phyloP scores from a whole-genome alignment of 1,139 yeast genomes.

The Barnettozyma hawaiiensis region DNA sequence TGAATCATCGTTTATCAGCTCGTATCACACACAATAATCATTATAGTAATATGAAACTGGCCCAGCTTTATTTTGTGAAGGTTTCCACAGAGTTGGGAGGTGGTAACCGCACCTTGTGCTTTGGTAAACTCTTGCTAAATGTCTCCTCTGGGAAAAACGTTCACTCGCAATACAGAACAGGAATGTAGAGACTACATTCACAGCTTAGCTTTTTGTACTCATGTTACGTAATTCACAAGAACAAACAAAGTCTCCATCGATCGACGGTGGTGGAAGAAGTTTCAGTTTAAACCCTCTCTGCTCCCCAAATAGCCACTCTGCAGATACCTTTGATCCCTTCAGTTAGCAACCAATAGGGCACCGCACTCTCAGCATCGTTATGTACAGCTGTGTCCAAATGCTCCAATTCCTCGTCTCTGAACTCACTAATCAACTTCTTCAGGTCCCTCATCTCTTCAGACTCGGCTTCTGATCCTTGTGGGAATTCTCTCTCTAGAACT shows the following conservation, averaged over 20 bases:
- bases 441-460: slow-evolving; percentile 53
- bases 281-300: slow-evolving; percentile 53
- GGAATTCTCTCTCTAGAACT: slow-evolving; percentile 56
- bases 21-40: too few relatives aligned
- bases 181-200: neutral
- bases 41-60: too few relatives aligned
- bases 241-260: too few relatives aligned
- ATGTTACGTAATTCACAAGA: neutral
- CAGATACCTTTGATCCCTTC: slow-evolving; percentile 83
- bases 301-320: slow-evolving; percentile 84
- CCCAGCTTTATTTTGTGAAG: too few relatives aligned
- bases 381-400: slow-evolving; percentile 92
- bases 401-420: slow-evolving; percentile 93
- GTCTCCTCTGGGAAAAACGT: too few relatives aligned
- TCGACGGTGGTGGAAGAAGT: neutral
- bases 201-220: too few relatives aligned
- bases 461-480: slow-evolving; percentile 30
- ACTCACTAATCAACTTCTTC: slow-evolving; percentile 60
- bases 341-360: slow-evolving; percentile 83
- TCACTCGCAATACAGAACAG: neutral
- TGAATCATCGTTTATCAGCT: too few relatives aligned
- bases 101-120: too few relatives aligned
- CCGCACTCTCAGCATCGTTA: slow-evolving; percentile 88
- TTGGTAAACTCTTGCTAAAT: too few relatives aligned
- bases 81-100: too few relatives aligned